phyloP scores from a whole-genome alignment of 345 rosid species.

The Odontarrhena argentea region DNA sequence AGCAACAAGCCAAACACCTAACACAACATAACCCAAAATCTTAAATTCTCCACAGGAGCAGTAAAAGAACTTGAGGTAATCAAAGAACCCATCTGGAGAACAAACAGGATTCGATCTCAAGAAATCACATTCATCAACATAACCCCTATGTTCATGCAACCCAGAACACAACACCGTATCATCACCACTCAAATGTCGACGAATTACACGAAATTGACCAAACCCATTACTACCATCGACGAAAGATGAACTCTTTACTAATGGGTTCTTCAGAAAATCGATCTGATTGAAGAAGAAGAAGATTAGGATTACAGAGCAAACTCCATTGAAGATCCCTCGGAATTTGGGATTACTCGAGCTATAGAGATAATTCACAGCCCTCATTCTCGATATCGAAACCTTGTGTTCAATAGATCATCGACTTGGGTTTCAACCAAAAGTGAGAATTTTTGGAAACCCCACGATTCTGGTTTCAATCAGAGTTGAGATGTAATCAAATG shows the following conservation, averaged over 20 bases:
- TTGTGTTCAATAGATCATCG: conserved; percentile 5
- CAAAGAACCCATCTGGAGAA: conserved; percentile 71
- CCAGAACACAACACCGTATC: conserved; percentile 48
- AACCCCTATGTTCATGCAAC: conserved; percentile 51
- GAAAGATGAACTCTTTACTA: conserved; percentile 37
- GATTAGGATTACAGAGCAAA: conserved; percentile 43
- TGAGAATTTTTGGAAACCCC: conserved; percentile 17
- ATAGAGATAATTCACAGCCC: conserved; percentile 33
- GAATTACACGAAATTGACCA: conserved; percentile 40
- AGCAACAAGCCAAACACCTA: conserved; percentile 72
- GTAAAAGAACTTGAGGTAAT: conserved; percentile 75
- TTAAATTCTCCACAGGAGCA: conserved; percentile 58
- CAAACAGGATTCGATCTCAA: conserved; percentile 57
- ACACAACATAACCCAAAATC: conserved; percentile 48
- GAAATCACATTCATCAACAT: conserved; percentile 60
- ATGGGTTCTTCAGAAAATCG: conserved; percentile 38
- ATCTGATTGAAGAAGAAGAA: conserved; percentile 43
- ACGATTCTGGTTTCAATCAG: conserved; percentile 12
- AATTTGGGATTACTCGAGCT: conserved; percentile 44
- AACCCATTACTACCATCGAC: conserved; percentile 25
- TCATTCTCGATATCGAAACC: conserved; percentile 31
- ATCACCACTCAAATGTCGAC: conserved; percentile 38
- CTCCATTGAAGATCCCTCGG: conserved; percentile 47
- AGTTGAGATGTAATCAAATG: conserved; percentile 4
- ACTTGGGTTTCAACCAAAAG: conserved; percentile 18